Percentiles rank a stretch among this genome's conserved stretches.
These are phyloP conservation scores for Aspergillus sergii DNA, from an alignment of 2,329 filamentous ascomycete species.

Conservation along the genomic window DNA sequence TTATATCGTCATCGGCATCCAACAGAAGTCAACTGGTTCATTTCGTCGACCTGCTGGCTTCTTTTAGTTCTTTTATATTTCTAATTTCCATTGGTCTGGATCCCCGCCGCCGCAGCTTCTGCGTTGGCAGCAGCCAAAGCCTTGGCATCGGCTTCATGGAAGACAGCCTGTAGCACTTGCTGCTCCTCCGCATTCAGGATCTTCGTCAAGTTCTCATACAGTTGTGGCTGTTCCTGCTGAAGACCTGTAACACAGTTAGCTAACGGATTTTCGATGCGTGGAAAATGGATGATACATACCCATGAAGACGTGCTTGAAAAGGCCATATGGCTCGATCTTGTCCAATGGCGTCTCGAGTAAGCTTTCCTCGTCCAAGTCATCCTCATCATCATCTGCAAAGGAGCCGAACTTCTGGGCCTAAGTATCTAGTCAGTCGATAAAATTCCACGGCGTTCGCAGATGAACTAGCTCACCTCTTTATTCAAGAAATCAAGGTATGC, in stretches of 20 bases:
- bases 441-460: background rate
- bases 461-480: conserved; percentile 66
- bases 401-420: conserved; percentile 82
- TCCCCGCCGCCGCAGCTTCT: conserved; percentile 37
- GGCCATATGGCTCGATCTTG: conserved; percentile 88
- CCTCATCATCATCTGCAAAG: conserved; percentile 77
- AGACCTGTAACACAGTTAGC: conserved; percentile 61
- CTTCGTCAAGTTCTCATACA: conserved; percentile 79
- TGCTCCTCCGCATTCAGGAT: conserved; percentile 81
- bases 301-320: conserved; percentile 80
- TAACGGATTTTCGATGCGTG: conserved; percentile 20
- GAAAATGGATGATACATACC: conserved; percentile 62
- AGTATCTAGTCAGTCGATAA: conserved; percentile 19
- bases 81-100: conserved; percentile 40
- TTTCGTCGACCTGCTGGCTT: conserved; percentile 22
- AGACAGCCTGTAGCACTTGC: conserved; percentile 74
- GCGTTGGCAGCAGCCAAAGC: conserved; percentile 45
- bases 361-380: conserved; percentile 89
- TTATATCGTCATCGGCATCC: conserved; percentile 19
- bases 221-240: conserved; percentile 86
- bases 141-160: conserved; percentile 69
- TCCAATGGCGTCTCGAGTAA: conserved; percentile 92
- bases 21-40: conserved; percentile 20
- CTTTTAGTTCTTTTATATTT: conserved; percentile 13
- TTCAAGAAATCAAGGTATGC: conserved; percentile 96